phyloP scores from a whole-genome alignment of 345 rosid genomes.

The Citrus sinensis region DNA sequence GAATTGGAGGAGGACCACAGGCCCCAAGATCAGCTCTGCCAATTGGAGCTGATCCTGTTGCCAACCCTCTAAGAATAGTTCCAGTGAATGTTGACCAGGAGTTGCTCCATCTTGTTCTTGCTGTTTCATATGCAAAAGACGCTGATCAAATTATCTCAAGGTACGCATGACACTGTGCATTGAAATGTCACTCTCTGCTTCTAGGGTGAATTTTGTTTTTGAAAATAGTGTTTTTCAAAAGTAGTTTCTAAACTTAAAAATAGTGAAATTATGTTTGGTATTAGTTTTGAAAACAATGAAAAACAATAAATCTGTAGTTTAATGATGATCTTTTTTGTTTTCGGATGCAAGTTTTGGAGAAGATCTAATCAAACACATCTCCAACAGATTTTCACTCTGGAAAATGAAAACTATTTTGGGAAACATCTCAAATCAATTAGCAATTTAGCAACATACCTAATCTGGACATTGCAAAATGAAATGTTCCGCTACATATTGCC shows the following conservation, averaged over 20 bases:
- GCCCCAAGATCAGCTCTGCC: slow-evolving; percentile 92
- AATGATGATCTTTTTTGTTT: too few species aligned
- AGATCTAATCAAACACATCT: not conserved
- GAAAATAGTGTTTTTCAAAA: not conserved
- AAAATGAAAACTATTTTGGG: not conserved
- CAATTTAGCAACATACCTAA: not conserved
- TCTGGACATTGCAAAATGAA: not conserved
- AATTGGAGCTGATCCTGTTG: slow-evolving; percentile 69
- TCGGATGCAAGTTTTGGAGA: too few species aligned
- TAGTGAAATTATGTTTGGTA: not conserved
- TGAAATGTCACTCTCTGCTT: not conserved
- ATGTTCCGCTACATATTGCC: not conserved
- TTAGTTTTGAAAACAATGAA: not conserved
- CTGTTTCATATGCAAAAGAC: slow-evolving; percentile 86
- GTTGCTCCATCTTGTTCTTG: slow-evolving; percentile 76
- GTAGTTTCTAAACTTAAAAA: not conserved
- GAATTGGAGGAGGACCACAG: slow-evolving; percentile 92
- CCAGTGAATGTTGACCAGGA: slow-evolving; percentile 63
- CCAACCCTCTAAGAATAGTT: slow-evolving; percentile 70
- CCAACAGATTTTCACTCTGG: not conserved
- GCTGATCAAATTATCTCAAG: slow-evolving; percentile 79
- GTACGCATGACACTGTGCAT: slow-evolving; percentile 22
- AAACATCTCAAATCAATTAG: not conserved
- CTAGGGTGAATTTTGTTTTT: not conserved
- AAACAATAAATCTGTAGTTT: not conserved